Percentiles rank a stretch among this genome's conserved stretches.
Conservation (phyloP, 1,284 basidiomycete species). For the Golubevia pallescens region DNA sequence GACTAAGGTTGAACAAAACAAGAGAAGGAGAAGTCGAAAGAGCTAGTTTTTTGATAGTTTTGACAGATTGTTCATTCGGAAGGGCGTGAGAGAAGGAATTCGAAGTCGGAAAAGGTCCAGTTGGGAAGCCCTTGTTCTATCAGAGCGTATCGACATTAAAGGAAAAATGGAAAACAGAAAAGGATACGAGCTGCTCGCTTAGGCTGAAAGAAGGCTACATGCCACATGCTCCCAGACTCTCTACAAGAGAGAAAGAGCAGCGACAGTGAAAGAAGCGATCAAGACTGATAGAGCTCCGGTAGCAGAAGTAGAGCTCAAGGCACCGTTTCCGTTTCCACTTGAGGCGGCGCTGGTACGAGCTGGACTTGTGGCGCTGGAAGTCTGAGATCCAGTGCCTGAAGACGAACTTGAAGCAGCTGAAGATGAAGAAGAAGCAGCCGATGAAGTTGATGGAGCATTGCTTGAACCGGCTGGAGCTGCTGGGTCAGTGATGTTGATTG, state of each 20-base stretch:
- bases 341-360: not conserved
- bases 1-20: too few species aligned
- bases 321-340: not conserved
- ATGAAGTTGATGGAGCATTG: constrained; percentile 23
- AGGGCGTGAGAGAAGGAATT: too few species aligned
- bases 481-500: constrained; percentile 31
- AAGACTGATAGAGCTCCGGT: not conserved
- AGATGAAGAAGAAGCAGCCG: not conserved
- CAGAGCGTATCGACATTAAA: too few species aligned
- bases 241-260: not conserved
- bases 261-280: not conserved
- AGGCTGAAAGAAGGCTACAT: too few species aligned
- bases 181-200: too few species aligned
- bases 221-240: too few species aligned
- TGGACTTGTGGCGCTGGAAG: not conserved
- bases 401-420: not conserved
- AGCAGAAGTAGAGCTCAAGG: not conserved
- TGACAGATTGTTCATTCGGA: too few species aligned
- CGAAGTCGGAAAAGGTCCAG: too few species aligned
- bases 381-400: not conserved
- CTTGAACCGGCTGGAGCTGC: constrained; percentile 21
- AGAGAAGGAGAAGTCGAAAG: too few species aligned
- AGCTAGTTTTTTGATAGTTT: too few species aligned
- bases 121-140: too few species aligned
- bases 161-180: too few species aligned